Percentiles rank a stretch among this genome's conserved stretches.
Evolutionary conservation across 495 filamentous ascomycete genomes (phyloP).

Genomic region (Xylaria telfairii): DNA sequence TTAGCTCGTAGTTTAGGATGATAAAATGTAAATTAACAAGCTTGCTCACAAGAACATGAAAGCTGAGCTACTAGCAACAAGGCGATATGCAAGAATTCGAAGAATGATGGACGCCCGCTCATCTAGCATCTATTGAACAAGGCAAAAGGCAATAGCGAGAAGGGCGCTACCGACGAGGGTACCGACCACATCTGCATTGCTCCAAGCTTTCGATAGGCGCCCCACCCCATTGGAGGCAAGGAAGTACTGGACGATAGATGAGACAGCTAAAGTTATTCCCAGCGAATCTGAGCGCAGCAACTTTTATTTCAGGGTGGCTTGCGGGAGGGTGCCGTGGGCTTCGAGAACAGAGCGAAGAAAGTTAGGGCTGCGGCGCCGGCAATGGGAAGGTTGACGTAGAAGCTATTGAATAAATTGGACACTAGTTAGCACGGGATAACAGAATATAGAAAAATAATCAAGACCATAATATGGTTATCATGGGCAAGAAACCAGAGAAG

Average conservation of each 20-base stretch:
- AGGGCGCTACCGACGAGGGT: constrained; percentile 46
- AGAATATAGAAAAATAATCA: no score
- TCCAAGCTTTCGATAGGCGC: constrained; percentile 49
- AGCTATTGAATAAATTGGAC: no score
- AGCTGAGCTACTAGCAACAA: neutral
- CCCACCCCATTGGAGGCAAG: constrained; percentile 55
- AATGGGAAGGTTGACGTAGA: constrained; percentile 56
- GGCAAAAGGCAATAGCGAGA: constrained; percentile 34
- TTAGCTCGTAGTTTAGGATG: no score
- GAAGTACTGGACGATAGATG: constrained; percentile 43
- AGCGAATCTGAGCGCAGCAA: constrained; percentile 23
- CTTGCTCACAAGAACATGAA: constrained; percentile 6
- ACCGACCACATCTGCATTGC: constrained; percentile 47
- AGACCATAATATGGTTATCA: no score
- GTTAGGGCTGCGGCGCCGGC: constrained; percentile 52
- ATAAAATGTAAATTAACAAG: no score
- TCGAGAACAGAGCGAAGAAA: constrained; percentile 50
- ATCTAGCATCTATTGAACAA: constrained; percentile 33
- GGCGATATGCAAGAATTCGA: neutral
- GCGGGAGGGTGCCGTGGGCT: constrained; percentile 27
- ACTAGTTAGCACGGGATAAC: no score
- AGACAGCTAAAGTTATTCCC: constrained; percentile 41
- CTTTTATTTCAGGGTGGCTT: constrained; percentile 38
- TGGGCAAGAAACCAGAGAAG: no score
- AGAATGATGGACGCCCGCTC: constrained; percentile 27